A percentile compares a stretch with the other conserved stretches of the same genome.
Conservation (phyloP, 1,139 yeast species). For the Meyerozyma athensensis region DNA sequence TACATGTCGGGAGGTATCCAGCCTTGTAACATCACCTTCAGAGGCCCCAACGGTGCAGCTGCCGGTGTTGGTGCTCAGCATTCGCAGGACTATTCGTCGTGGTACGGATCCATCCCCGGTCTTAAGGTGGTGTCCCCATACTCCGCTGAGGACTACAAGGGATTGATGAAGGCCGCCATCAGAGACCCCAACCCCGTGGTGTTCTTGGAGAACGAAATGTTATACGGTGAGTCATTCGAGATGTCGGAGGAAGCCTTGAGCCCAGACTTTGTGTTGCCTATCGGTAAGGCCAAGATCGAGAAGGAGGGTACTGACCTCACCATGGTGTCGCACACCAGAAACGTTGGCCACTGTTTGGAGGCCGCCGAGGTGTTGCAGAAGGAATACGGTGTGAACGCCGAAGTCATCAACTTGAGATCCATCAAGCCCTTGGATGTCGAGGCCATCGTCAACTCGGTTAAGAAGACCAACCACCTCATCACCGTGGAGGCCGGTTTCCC, state of each 20-base stretch:
- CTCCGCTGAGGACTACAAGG: slow-evolving; percentile 95
- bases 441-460: slow-evolving; percentile 79
- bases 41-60: slow-evolving; percentile 99
- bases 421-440: slow-evolving; percentile 95
- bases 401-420: slow-evolving; percentile 92
- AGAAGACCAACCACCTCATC: slow-evolving; percentile 94
- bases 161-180: slow-evolving; percentile 90
- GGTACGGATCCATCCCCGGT: slow-evolving; percentile 99
- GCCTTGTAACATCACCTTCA: slow-evolving; percentile 93
- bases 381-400: slow-evolving; percentile 85
- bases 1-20: slow-evolving; percentile 99
- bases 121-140: slow-evolving; percentile 93
- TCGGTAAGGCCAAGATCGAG: slow-evolving; percentile 95
- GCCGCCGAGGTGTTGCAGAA: slow-evolving; percentile 86
- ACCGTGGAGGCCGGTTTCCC: slow-evolving; percentile 99
- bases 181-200: slow-evolving; percentile 98
- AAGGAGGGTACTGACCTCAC: slow-evolving; percentile 88
- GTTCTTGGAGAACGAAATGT: slow-evolving; percentile 90
- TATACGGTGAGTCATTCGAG: slow-evolving; percentile 89
- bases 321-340: slow-evolving; percentile 86
- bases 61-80: slow-evolving; percentile 99
- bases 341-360: slow-evolving; percentile 76
- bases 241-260: slow-evolving; percentile 85
- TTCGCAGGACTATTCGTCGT: slow-evolving; percentile 94
- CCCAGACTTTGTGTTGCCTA: slow-evolving; percentile 85